These are phyloP conservation scores for Chaetothyriales sp. DNA, from an alignment of 2,329 filamentous ascomycete species.

Conservation along the genomic window DNA sequence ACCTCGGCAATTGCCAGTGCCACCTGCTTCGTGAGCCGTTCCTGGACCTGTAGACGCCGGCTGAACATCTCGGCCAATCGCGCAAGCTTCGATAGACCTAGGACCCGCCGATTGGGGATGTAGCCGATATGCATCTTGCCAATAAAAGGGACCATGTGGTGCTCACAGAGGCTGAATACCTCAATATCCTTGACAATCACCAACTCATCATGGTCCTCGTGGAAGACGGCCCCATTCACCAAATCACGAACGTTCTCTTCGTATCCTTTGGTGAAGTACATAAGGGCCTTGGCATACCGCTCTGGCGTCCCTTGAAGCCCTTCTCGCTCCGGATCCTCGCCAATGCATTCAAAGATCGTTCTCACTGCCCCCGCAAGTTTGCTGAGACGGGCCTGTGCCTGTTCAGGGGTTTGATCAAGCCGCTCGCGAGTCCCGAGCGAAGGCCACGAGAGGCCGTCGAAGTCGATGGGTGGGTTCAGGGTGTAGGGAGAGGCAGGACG, in stretches of 20 bases:
- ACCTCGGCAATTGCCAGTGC: slow-evolving; percentile 88
- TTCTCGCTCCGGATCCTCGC: slow-evolving; percentile 52
- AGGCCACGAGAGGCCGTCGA: slow-evolving; percentile 40
- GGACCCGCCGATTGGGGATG: slow-evolving; percentile 79
- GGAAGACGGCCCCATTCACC: slow-evolving; percentile 86
- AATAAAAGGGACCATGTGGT: slow-evolving; percentile 90
- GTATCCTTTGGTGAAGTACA: slow-evolving; percentile 94
- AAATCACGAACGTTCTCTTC: slow-evolving; percentile 86
- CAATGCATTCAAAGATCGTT: slow-evolving; percentile 52
- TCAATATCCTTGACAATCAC: slow-evolving; percentile 98
- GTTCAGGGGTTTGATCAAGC: slow-evolving; percentile 43
- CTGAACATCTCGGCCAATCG: slow-evolving; percentile 96
- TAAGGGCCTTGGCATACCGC: slow-evolving; percentile 86
- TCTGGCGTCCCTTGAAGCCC: slow-evolving; percentile 56
- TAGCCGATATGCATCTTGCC: slow-evolving; percentile 99
- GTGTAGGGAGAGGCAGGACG: slow-evolving; percentile 38
- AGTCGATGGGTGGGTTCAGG: slow-evolving; percentile 36
- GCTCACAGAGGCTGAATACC: slow-evolving; percentile 86
- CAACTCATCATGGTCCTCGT: slow-evolving; percentile 92
- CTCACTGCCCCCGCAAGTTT: slow-evolving; percentile 51
- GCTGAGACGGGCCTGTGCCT: slow-evolving; percentile 43
- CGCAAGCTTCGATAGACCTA: slow-evolving; percentile 89
- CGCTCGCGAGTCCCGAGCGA: slow-evolving; percentile 37
- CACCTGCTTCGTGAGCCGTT: slow-evolving; percentile 90
- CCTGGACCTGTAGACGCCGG: slow-evolving; percentile 85